Evolutionary conservation across 306 rosid genomes (phyloP).

Genomic region (Begonia peltatifolia): DNA sequence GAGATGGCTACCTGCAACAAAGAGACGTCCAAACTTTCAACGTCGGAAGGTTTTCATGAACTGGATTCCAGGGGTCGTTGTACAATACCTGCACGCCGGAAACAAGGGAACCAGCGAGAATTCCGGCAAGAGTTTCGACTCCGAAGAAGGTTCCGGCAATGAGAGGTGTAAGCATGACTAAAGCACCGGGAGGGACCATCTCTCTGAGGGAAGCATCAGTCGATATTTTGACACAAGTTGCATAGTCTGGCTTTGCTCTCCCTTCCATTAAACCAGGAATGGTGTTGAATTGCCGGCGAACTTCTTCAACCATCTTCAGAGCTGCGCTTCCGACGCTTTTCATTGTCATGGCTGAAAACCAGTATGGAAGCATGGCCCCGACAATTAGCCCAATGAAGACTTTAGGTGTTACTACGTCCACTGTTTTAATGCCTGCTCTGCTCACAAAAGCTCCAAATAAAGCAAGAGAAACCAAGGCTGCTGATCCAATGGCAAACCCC

Average conservation of each 20-base stretch:
- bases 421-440: conserved; percentile 45
- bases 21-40: conserved; percentile 4
- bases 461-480: conserved; percentile 56
- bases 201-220: conserved; percentile 58
- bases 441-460: conserved; percentile 56
- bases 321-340: conserved; percentile 64
- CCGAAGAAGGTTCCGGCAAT: conserved; percentile 57
- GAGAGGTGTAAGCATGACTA: conserved; percentile 55
- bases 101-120: conserved; percentile 64
- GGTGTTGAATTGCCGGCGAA: conserved; percentile 43
- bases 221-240: conserved; percentile 52
- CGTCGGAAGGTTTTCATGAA: background rate
- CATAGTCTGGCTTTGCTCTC: conserved; percentile 53
- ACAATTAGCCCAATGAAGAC: conserved; percentile 55
- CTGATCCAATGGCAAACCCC: conserved; percentile 68
- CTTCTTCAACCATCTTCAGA: conserved; percentile 72
- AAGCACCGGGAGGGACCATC: conserved; percentile 67
- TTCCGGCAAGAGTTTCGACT: conserved; percentile 59
- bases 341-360: conserved; percentile 75
- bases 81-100: conserved; percentile 56
- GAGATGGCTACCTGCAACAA: conserved; percentile 42
- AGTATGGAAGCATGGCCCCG: conserved; percentile 70
- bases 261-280: conserved; percentile 50
- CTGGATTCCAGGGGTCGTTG: background rate
- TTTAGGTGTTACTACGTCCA: conserved; percentile 44